Base-by-base conservation (phyloP, 768 basidiomycete genomes). In the Coprinellus micaceus region DNA sequence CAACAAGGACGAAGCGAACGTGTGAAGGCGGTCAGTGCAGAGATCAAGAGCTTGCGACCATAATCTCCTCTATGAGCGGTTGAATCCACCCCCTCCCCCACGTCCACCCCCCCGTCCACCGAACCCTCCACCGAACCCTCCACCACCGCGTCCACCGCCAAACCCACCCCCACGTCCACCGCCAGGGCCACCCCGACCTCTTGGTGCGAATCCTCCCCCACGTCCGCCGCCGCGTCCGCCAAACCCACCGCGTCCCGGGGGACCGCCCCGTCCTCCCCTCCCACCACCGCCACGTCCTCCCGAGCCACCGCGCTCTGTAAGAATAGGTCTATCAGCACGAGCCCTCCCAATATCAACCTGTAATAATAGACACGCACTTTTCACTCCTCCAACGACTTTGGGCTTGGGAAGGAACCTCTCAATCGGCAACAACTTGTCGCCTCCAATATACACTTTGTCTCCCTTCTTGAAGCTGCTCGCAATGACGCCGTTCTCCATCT, bases 331-430 rank as follows among this genome's bases (percentile, higher is more conserved):
- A n/a, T n/a, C n/a, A n/a, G n/a, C n/a, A n/a, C n/a, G n/a, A n/a
- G n/a, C n/a, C n/a, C n/a, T n/a, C n/a, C n/a, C n/a, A n/a, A n/a
- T n/a, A n/a, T n/a, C 39, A 36, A 52, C 39, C 41, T 40, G 53
- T 25, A 47, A 50, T 40, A 36, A 30, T 36, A 58, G 52, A 54
- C 52, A 65, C 77, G 70, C 72, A 79, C 81, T 82, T 60, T 79
- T 72, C 51, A 81, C 71, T n/a, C 81, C 89, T 71, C 89, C 91
- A 56, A 72, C 79, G 19, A 79, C 77, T 77, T 97, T 98, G 52
- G 96, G 95, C 76, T 94, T 98, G 7, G 97, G 97, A 59, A 99
- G 77, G 76, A 99, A 99, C 62, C 97, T 79, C 60, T 99, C 97
- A 53, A 98, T 86, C 7, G 97, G 96, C 39, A 99, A 77, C 52